phyloP scores from a whole-genome alignment of 2,329 filamentous ascomycete species.

The Colletotrichum somersetense region DNA sequence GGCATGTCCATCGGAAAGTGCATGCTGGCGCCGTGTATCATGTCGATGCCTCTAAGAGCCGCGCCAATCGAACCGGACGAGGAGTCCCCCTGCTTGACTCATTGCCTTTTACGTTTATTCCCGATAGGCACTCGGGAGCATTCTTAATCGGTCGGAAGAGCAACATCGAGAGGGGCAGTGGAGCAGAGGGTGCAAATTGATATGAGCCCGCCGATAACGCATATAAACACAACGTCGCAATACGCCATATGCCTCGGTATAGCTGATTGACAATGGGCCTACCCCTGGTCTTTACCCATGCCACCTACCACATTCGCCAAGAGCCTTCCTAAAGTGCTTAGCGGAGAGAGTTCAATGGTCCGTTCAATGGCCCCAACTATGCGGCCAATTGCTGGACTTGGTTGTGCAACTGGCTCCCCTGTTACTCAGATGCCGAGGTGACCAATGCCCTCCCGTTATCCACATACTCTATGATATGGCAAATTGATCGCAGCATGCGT shows the following conservation, averaged over 20 bases:
- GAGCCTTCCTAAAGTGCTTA: constrained; percentile 36
- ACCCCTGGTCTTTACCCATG: constrained; percentile 20
- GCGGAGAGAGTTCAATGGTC: background rate
- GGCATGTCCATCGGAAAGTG: background rate
- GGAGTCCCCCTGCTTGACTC: background rate
- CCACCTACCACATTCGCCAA: constrained; percentile 33
- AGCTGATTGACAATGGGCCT: background rate
- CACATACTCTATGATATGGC: background rate
- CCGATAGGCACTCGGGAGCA: background rate
- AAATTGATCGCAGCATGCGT: constrained; percentile 3
- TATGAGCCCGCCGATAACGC: constrained; percentile 10
- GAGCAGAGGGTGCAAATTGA: background rate
- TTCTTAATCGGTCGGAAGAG: background rate
- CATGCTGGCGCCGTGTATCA: background rate
- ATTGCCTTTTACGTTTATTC: background rate
- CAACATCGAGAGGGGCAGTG: background rate
- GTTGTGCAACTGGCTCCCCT: background rate
- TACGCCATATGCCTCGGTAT: background rate
- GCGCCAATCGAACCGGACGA: background rate
- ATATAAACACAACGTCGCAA: background rate
- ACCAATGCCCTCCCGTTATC: background rate
- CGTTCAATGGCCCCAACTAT: background rate
- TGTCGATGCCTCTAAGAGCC: background rate
- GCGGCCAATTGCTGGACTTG: constrained; percentile 16
- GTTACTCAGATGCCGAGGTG: constrained; percentile 27